These are phyloP conservation scores for Ambispora gerdemannii DNA, from an alignment of 192 early-diverging fungal species.

Conservation along the genomic window DNA sequence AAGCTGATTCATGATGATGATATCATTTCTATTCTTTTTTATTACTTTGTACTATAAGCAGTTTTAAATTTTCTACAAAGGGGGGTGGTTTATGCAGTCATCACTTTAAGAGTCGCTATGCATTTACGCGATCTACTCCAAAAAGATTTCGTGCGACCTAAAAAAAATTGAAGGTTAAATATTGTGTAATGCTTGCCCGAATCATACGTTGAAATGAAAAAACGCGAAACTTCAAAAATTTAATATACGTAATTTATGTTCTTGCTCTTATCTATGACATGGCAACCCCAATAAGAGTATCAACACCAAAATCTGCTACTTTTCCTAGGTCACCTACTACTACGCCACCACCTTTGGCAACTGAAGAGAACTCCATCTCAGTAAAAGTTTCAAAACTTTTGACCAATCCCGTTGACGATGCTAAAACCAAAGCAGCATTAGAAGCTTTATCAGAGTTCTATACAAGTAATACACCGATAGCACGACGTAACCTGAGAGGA, in stretches of 20 bases:
- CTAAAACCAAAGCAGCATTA: constrained; percentile 61
- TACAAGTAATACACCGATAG: constrained; percentile 44
- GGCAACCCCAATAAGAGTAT: not conserved
- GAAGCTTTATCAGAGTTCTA: constrained; percentile 62
- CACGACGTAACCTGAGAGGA: constrained; percentile 55
- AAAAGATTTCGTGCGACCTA: not conserved
- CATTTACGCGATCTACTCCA: not conserved
- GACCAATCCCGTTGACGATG: constrained; percentile 56
- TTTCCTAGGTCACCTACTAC: constrained; percentile 16
- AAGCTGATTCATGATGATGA: no score
- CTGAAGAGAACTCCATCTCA: constrained; percentile 40
- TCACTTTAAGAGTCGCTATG: no score
- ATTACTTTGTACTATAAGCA: no score
- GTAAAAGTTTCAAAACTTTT: constrained; percentile 48
- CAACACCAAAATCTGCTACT: not conserved
- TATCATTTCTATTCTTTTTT: no score
- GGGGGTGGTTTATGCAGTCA: no score
- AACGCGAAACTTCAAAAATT: not conserved
- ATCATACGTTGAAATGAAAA: no score
- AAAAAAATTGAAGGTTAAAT: not conserved
- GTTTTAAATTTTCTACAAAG: no score
- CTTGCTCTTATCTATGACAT: not conserved
- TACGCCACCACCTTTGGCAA: not conserved
- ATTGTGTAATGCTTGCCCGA: not conserved
- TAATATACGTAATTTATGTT: not conserved